Percentiles rank a stretch among this genome's conserved stretches.
These are phyloP conservation scores for Beta macrorhiza DNA, from an alignment of 179 eudicot species.

Conservation along the genomic window DNA sequence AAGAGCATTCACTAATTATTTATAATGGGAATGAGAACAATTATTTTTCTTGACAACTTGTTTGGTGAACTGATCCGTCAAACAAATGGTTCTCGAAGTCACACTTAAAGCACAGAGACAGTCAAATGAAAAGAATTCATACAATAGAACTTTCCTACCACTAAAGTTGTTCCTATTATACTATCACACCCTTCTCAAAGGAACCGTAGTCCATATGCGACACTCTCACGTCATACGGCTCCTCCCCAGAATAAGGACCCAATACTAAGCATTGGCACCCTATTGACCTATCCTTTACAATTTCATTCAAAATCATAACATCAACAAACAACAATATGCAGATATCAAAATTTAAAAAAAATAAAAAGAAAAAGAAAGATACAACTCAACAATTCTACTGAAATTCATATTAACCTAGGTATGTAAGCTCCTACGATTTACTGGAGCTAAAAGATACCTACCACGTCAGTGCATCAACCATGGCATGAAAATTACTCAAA, in stretches of 20 bases:
- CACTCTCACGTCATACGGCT: too few species aligned
- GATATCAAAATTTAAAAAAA: not conserved
- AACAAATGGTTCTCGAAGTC: not conserved
- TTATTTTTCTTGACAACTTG: too few species aligned
- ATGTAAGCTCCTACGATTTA: not conserved
- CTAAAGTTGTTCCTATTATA: not conserved
- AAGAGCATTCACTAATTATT: not conserved
- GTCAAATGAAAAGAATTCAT: not conserved
- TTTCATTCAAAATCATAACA: not conserved
- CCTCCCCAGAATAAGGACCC: too few species aligned
- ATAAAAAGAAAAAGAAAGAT: not conserved
- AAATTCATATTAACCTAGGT: not conserved
- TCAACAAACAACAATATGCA: not conserved
- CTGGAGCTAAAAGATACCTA: too few species aligned
- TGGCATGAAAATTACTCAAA: too few species aligned
- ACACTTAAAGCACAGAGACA: not conserved
- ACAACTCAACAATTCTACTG: not conserved
- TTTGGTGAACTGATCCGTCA: too few species aligned
- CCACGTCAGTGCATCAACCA: too few species aligned
- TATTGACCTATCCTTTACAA: not conserved
- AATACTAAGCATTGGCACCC: not conserved
- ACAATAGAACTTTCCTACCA: not conserved
- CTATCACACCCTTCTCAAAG: too few species aligned
- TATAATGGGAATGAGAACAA: too few species aligned
- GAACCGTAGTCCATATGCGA: too few species aligned